A percentile compares a stretch with the other conserved stretches of the same genome.
Evolutionary conservation across 106 monocot species (phyloP).

Genomic region (Ottelia alismoides): DNA sequence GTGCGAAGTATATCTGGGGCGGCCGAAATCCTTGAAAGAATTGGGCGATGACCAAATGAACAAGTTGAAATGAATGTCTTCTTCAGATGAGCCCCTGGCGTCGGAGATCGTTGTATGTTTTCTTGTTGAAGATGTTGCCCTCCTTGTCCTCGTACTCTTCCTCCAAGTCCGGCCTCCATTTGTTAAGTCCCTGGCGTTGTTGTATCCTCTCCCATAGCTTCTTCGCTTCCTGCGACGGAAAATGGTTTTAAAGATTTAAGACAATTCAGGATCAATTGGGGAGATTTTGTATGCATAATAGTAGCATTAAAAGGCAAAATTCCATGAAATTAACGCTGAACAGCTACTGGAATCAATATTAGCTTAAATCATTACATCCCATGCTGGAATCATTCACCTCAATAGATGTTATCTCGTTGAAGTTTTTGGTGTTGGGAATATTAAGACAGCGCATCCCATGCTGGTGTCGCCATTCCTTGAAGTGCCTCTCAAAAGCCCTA

Average conservation of each 20-base stretch:
- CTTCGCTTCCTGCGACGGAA: constrained; percentile 63
- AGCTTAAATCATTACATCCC: no score
- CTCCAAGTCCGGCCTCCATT: constrained; percentile 80
- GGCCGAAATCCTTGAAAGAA: no score
- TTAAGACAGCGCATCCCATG: constrained; percentile 79
- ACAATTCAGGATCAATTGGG: no score
- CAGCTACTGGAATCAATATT: no score
- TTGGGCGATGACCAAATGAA: no score
- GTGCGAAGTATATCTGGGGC: no score
- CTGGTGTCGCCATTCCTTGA: constrained; percentile 86
- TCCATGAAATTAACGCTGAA: no score
- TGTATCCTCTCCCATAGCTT: constrained; percentile 79
- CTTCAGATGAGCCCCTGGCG: constrained; percentile 77
- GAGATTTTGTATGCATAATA: no score
- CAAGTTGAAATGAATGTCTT: no score
- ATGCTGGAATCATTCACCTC: constrained; percentile 24
- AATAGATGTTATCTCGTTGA: constrained; percentile 82
- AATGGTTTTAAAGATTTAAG: no score
- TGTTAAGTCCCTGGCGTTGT: constrained; percentile 52
- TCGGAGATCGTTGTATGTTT: constrained; percentile 67
- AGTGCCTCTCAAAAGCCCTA: constrained; percentile 77
- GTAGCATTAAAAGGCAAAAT: no score
- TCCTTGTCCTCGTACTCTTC: no score
- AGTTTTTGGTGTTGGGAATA: constrained; percentile 80
- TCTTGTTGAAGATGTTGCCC: constrained; percentile 79